phyloP scores from a whole-genome alignment of 768 basidiomycete genomes.

The Amanita pallidorosea region DNA sequence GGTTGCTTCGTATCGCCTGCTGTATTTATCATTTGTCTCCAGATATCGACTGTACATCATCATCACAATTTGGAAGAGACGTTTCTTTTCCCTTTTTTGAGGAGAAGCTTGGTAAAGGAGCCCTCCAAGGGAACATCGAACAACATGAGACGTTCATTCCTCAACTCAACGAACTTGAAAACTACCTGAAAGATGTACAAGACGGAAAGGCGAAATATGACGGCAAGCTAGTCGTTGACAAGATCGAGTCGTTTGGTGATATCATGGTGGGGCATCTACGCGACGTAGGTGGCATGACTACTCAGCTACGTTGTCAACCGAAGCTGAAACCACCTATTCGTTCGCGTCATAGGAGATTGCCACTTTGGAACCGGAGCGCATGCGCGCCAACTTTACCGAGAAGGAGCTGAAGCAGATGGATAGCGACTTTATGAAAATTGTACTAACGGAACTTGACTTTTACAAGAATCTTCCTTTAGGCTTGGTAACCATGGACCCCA shows the following conservation, averaged over 20 bases:
- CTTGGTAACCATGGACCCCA: conserved; percentile 13
- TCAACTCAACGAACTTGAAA: conserved; percentile 13
- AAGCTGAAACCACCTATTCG: neutral
- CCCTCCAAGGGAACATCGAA: conserved; percentile 16
- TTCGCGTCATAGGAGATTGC: conserved; percentile 14
- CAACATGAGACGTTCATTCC: conserved; percentile 18
- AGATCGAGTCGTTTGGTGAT: conserved; percentile 17
- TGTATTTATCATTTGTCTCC: neutral
- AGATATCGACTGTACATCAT: conserved; percentile 16
- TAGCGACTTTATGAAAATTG: conserved; percentile 10
- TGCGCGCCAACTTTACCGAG: conserved; percentile 16
- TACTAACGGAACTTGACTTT: conserved; percentile 12
- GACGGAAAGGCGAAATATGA: conserved; percentile 49
- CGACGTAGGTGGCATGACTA: conserved; percentile 10
- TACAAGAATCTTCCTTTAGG: conserved; percentile 14
- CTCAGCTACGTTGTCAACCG: too few relatives aligned
- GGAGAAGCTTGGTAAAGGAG: conserved; percentile 14
- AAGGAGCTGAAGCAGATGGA: conserved; percentile 16
- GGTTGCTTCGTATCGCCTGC: neutral
- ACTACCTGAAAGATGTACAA: conserved; percentile 42
- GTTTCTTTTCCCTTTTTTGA: conserved; percentile 15
- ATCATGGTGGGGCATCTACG: conserved; percentile 16
- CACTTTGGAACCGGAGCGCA: conserved; percentile 13
- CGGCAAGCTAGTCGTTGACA: conserved; percentile 11
- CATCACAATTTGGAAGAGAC: conserved; percentile 21